Evolutionary conservation across 1,139 yeast genomes (phyloP).

Genomic region (Yamadazyma epiphylla): DNA sequence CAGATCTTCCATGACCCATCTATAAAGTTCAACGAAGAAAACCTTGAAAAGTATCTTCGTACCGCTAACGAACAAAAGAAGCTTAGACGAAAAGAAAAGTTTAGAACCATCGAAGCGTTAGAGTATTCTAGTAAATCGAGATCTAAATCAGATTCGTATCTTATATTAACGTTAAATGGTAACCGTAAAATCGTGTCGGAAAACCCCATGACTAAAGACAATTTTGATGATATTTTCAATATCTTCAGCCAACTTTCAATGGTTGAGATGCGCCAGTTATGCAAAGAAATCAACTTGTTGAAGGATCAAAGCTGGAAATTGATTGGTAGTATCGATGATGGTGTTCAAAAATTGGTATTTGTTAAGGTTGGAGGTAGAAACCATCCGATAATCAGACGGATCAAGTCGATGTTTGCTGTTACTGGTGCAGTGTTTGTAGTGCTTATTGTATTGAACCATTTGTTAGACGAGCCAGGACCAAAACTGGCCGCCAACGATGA

Average conservation of each 20-base stretch:
- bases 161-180: slow-evolving; percentile 45
- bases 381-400: too few species aligned
- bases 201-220: slow-evolving; percentile 37
- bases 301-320: slow-evolving; percentile 34
- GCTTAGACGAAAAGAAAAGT: slow-evolving; percentile 3
- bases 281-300: slow-evolving; percentile 21
- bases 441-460: slow-evolving; percentile 26
- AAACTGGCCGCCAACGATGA: neutral
- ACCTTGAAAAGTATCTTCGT: slow-evolving; percentile 9
- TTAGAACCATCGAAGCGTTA: neutral
- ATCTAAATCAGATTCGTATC: slow-evolving; percentile 17
- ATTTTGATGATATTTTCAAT: slow-evolving; percentile 42
- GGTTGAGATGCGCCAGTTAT: slow-evolving; percentile 25
- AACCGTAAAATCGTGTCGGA: slow-evolving; percentile 31
- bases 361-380: slow-evolving; percentile 14
- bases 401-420: slow-evolving; percentile 29
- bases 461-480: slow-evolving; percentile 15
- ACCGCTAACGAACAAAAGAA: slow-evolving; percentile 8
- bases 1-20: slow-evolving; percentile 11
- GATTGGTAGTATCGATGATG: slow-evolving; percentile 22
- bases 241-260: slow-evolving; percentile 38
- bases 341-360: slow-evolving; percentile 25
- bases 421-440: slow-evolving; percentile 30
- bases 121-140: neutral
- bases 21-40: neutral